These are phyloP conservation scores for Aspergillus heteromorphus DNA, from an alignment of 495 filamentous ascomycete species.

Conservation along the genomic window DNA sequence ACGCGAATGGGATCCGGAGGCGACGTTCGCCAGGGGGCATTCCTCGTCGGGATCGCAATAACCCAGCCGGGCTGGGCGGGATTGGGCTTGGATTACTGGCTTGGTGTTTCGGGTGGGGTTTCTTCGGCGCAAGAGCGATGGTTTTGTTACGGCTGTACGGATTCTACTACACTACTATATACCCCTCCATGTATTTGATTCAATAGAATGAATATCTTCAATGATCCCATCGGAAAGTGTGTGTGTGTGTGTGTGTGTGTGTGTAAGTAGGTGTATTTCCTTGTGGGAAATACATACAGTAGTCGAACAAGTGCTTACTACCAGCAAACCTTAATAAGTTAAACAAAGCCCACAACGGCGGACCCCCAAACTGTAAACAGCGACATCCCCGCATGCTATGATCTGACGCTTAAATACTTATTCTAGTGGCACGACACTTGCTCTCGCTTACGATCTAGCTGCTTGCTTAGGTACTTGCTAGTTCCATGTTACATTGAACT, in stretches of 20 bases:
- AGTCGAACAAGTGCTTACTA: too few species aligned
- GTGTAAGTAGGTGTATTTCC: neutral
- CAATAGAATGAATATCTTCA: too few species aligned
- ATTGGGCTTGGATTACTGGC: neutral
- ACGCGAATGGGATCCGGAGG: slow-evolving; percentile 36
- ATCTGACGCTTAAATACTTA: too few species aligned
- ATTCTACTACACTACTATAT: slow-evolving; percentile 8
- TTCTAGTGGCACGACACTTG: too few species aligned
- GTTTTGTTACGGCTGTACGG: slow-evolving; percentile 9
- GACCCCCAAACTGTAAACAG: too few species aligned
- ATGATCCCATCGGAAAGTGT: too few species aligned
- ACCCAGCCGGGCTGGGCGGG: neutral
- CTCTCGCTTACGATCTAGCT: too few species aligned
- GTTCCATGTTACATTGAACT: too few species aligned
- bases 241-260: too few species aligned
- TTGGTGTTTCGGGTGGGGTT: neutral
- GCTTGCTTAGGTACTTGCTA: too few species aligned
- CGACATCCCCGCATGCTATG: too few species aligned
- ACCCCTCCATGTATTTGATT: neutral
- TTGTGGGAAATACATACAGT: neutral
- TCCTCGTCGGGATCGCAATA: slow-evolving; percentile 1
- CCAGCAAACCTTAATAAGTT: neutral
- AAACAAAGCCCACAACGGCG: too few species aligned
- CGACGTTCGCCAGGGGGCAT: slow-evolving; percentile 32
- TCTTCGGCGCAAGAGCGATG: slow-evolving; percentile 1